Percentiles rank a stretch among this genome's conserved stretches.
Conservation (phyloP, 768 basidiomycete species). For the Pleurotus giganteus region DNA sequence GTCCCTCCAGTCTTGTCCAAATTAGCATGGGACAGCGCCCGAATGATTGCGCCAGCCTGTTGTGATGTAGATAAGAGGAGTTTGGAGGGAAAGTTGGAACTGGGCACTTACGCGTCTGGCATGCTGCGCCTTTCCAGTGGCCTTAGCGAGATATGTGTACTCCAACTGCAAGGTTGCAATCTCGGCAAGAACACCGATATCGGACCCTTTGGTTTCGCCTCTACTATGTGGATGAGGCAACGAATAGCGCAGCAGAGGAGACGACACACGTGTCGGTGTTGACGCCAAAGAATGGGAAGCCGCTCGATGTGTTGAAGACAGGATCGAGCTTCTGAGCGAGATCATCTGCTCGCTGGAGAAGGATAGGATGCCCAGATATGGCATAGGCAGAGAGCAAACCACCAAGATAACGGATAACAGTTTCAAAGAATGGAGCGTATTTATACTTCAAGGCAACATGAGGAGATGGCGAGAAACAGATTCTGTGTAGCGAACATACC, state of each 20-base stretch:
- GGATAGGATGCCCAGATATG: slow-evolving; percentile 58
- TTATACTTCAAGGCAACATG: slow-evolving; percentile 19
- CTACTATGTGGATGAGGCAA: neutral
- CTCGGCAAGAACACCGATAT: slow-evolving; percentile 63
- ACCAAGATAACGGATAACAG: slow-evolving; percentile 87
- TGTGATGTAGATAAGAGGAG: neutral
- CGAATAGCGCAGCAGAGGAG: neutral
- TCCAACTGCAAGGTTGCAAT: slow-evolving; percentile 82
- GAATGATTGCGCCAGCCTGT: slow-evolving; percentile 49
- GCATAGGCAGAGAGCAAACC: slow-evolving; percentile 85
- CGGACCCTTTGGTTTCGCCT: slow-evolving; percentile 21
- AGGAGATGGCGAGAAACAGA: neutral
- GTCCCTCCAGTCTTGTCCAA: slow-evolving; percentile 52
- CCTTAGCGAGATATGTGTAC: slow-evolving; percentile 77
- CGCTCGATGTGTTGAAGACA: slow-evolving; percentile 66
- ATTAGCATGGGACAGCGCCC: slow-evolving; percentile 45
- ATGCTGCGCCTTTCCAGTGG: slow-evolving; percentile 68
- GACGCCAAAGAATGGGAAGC: slow-evolving; percentile 70
- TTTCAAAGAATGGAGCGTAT: slow-evolving; percentile 71
- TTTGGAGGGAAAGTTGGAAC: neutral
- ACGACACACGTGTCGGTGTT: slow-evolving; percentile 58
- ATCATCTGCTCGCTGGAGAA: slow-evolving; percentile 73
- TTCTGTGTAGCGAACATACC: slow-evolving; percentile 26
- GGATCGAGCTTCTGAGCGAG: slow-evolving; percentile 72
- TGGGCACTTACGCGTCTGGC: slow-evolving; percentile 46